Evolutionary conservation across 2,329 filamentous ascomycete genomes (phyloP).

Genomic region (Xylariaceae sp.): DNA sequence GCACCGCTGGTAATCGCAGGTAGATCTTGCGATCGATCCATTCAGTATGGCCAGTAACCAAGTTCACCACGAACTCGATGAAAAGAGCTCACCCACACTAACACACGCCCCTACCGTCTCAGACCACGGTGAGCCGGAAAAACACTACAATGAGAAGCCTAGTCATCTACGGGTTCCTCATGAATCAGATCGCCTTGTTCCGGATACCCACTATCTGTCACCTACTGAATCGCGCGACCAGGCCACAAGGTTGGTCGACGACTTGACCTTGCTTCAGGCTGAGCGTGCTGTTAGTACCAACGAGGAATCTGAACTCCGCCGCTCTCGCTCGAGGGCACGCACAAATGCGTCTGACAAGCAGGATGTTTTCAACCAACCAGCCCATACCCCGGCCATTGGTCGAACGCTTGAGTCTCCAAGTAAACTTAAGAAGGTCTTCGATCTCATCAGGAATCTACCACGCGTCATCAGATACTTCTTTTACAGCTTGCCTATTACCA

Average conservation of each 20-base stretch:
- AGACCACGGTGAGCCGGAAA: slow-evolving; percentile 19
- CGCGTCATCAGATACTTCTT: slow-evolving; percentile 73
- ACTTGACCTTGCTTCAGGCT: slow-evolving; percentile 42
- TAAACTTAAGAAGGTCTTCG: slow-evolving; percentile 68
- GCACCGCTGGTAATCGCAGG: too few species aligned
- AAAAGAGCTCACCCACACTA: slow-evolving; percentile 31
- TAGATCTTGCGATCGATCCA: too few species aligned
- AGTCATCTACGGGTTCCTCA: slow-evolving; percentile 33
- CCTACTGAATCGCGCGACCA: slow-evolving; percentile 38
- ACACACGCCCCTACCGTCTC: slow-evolving; percentile 10
- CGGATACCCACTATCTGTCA: slow-evolving; percentile 32
- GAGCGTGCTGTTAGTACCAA: slow-evolving; percentile 42
- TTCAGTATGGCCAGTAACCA: slow-evolving; percentile 17
- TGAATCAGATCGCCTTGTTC: slow-evolving; percentile 20
- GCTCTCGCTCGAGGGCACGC: slow-evolving; percentile 34
- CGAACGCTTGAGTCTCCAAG: slow-evolving; percentile 65
- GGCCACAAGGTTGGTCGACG: slow-evolving; percentile 39
- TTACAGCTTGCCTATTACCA: slow-evolving; percentile 71
- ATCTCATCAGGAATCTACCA: slow-evolving; percentile 59
- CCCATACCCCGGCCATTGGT: slow-evolving; percentile 23
- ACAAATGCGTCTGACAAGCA: slow-evolving; percentile 32
- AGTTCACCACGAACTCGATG: slow-evolving; percentile 24
- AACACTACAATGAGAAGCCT: slow-evolving; percentile 20
- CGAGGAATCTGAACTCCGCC: slow-evolving; percentile 33
- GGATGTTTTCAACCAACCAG: slow-evolving; percentile 43